These are phyloP conservation scores for Fusarium algeriense DNA, from an alignment of 2,329 filamentous ascomycete genomes.

Conservation along the genomic window DNA sequence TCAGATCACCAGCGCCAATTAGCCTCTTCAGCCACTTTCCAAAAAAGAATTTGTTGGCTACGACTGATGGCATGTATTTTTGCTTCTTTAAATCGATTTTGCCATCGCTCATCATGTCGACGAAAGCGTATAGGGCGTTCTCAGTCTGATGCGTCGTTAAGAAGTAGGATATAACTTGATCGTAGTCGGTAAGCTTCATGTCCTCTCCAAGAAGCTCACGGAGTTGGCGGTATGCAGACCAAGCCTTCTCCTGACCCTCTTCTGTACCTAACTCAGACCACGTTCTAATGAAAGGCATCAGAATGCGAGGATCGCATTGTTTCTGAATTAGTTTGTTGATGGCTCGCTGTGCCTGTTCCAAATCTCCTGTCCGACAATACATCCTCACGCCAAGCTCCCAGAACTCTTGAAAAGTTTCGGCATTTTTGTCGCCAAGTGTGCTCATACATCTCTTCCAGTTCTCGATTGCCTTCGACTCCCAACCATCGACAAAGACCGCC, in stretches of 20 bases:
- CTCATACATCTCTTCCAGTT: slow-evolving; percentile 71
- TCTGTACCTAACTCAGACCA: slow-evolving; percentile 66
- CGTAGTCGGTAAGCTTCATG: slow-evolving; percentile 81
- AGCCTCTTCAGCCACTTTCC: slow-evolving; percentile 90
- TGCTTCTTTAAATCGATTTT: slow-evolving; percentile 61
- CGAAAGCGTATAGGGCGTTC: slow-evolving; percentile 80
- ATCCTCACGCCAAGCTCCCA: slow-evolving; percentile 77
- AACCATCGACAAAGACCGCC: slow-evolving; percentile 73
- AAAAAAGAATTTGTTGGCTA: slow-evolving; percentile 83
- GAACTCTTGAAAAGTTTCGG: slow-evolving; percentile 64
- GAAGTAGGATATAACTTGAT: slow-evolving; percentile 78
- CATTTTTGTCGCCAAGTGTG: slow-evolving; percentile 61
- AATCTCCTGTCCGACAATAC: slow-evolving; percentile 68
- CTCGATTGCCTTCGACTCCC: slow-evolving; percentile 69
- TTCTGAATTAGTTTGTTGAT: slow-evolving; percentile 66
- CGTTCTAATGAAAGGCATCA: slow-evolving; percentile 77
- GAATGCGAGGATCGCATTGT: slow-evolving; percentile 64
- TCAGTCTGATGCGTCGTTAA: slow-evolving; percentile 73
- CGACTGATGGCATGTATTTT: slow-evolving; percentile 60
- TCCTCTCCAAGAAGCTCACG: slow-evolving; percentile 68
- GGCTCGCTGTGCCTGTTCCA: slow-evolving; percentile 69
- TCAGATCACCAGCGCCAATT: slow-evolving; percentile 77
- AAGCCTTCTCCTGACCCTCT: slow-evolving; percentile 68
- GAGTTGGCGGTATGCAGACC: slow-evolving; percentile 74
- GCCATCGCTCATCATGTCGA: slow-evolving; percentile 85